Evolutionary conservation across 768 basidiomycete genomes (phyloP).

Genomic region (Amyloporia xantha): DNA sequence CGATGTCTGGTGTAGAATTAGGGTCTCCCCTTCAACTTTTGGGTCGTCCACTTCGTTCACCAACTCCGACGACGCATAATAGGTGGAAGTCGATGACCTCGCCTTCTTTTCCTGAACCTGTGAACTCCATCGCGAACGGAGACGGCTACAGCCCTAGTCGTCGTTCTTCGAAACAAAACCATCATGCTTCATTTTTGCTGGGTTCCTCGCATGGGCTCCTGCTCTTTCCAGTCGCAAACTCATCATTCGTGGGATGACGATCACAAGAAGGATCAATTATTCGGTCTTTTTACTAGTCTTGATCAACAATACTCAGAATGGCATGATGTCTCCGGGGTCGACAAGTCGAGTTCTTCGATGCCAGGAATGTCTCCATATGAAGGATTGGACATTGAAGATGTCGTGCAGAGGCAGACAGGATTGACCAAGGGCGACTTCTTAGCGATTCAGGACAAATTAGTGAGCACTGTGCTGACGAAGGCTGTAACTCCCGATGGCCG

Average conservation of each 20-base stretch:
- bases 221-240: slow-evolving; percentile 66
- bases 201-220: slow-evolving; percentile 35
- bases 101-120: slow-evolving; percentile 40
- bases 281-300: slow-evolving; percentile 47
- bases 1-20: slow-evolving; percentile 44
- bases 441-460: slow-evolving; percentile 69
- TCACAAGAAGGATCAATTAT: slow-evolving; percentile 44
- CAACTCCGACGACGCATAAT: slow-evolving; percentile 62
- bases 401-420: slow-evolving; percentile 59
- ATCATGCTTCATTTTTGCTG: slow-evolving; percentile 17
- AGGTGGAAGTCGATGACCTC: slow-evolving; percentile 47
- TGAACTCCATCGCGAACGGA: slow-evolving; percentile 20
- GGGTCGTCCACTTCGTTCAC: slow-evolving; percentile 44
- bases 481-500: slow-evolving; percentile 49
- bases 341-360: slow-evolving; percentile 41
- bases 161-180: slow-evolving; percentile 52
- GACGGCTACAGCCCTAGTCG: slow-evolving; percentile 31
- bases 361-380: slow-evolving; percentile 48
- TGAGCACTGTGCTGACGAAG: slow-evolving; percentile 55
- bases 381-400: slow-evolving; percentile 53
- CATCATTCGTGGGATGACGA: slow-evolving; percentile 74
- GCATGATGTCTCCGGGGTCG: slow-evolving; percentile 50
- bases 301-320: slow-evolving; percentile 48
- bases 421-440: slow-evolving; percentile 64
- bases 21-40: slow-evolving; percentile 38